Percentiles rank a stretch among this genome's conserved stretches.
These are phyloP conservation scores for Xerocomus minutiporus DNA, from an alignment of 1,284 basidiomycete genomes.

Conservation along the genomic window DNA sequence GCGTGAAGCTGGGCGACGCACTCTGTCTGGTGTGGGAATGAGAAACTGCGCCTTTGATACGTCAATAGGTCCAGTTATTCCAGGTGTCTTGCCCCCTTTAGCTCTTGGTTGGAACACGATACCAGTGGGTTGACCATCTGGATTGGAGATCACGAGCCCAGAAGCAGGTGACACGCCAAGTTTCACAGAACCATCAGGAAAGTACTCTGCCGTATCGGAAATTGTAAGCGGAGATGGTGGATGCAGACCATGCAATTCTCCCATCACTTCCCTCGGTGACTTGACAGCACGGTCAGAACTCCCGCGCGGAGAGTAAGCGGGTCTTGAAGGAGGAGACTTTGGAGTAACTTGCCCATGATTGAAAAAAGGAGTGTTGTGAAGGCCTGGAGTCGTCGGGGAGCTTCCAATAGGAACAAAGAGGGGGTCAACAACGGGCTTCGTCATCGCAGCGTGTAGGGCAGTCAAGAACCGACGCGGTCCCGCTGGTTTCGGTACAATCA, in stretches of 20 bases:
- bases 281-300: conserved; percentile 56
- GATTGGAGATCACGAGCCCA: conserved; percentile 87
- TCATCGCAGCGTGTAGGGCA: conserved; percentile 81
- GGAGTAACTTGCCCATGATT: conserved; percentile 34
- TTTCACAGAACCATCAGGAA: conserved; percentile 67
- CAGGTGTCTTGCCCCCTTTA: conserved; percentile 34
- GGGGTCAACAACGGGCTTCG: conserved; percentile 81
- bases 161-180: conserved; percentile 76
- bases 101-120: conserved; percentile 89
- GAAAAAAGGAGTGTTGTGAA: conserved; percentile 44
- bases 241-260: conserved; percentile 40
- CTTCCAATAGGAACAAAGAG: conserved; percentile 91
- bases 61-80: conserved; percentile 11
- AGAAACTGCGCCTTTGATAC: conserved; percentile 37
- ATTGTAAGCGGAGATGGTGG: conserved; percentile 71
- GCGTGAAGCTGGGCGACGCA: conserved; percentile 27
- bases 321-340: conserved; percentile 39
- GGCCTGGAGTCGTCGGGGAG: conserved; percentile 70
- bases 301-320: conserved; percentile 48
- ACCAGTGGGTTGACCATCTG: conserved; percentile 88
- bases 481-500: conserved; percentile 93
- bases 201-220: conserved; percentile 83
- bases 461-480: conserved; percentile 89
- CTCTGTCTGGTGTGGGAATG: conserved; percentile 25
- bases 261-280: conserved; percentile 46